phyloP scores from a whole-genome alignment of 768 basidiomycete genomes.

The Fistulinella prunicolor region DNA sequence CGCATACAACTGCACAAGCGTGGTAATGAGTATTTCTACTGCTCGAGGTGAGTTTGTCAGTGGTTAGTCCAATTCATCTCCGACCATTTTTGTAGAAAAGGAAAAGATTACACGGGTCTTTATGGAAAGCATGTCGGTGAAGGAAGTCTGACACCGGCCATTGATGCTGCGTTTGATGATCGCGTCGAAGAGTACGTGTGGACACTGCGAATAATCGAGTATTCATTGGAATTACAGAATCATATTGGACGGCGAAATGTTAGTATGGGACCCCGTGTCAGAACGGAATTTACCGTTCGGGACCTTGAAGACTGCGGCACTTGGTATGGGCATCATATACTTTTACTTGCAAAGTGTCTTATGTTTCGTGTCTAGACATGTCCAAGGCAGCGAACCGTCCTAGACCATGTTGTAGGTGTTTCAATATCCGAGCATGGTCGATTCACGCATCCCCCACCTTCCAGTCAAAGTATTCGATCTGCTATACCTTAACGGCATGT shows the following conservation, averaged over 20 bases:
- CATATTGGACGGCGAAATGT: conserved; percentile 96
- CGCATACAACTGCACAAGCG: conserved; percentile 93
- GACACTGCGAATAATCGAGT: neutral
- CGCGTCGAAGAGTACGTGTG: conserved; percentile 74
- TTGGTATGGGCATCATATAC: conserved; percentile 47
- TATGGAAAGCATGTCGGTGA: conserved; percentile 82
- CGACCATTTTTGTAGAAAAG: conserved; percentile 54
- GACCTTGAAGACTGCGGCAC: conserved; percentile 87
- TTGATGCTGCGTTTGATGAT: conserved; percentile 70
- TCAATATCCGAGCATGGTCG: neutral
- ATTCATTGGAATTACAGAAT: conserved; percentile 49
- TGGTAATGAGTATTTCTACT: conserved; percentile 89
- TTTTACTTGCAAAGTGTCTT: neutral
- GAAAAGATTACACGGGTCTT: conserved; percentile 86
- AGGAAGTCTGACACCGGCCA: conserved; percentile 87
- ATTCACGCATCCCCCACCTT: neutral
- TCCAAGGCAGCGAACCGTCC: conserved; percentile 68
- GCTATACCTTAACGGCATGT: conserved; percentile 81
- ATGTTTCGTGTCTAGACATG: conserved; percentile 47
- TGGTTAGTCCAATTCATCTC: neutral
- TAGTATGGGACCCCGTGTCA: conserved; percentile 93
- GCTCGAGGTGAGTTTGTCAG: conserved; percentile 61
- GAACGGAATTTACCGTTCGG: conserved; percentile 91
- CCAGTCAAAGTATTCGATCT: conserved; percentile 98
- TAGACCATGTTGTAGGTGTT: conserved; percentile 82